Evolutionary conservation across 2,329 filamentous ascomycete species (phyloP).

Genomic region (Xylaria multiplex): DNA sequence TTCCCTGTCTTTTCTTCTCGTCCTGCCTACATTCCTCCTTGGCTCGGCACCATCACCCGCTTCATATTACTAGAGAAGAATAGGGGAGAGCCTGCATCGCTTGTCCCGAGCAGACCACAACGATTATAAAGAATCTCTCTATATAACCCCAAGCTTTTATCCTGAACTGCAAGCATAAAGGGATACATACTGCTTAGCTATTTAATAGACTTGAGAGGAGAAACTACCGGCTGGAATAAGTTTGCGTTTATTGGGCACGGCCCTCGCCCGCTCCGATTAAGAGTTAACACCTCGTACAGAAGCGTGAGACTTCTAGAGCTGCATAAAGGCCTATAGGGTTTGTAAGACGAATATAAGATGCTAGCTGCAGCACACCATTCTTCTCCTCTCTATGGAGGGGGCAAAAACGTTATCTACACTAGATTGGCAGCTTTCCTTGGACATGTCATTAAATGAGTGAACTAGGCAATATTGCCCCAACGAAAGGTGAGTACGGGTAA

Average conservation of each 20-base stretch:
- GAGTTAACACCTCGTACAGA: not conserved
- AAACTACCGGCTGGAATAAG: not conserved
- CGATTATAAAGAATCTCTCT: not conserved
- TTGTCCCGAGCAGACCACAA: not conserved
- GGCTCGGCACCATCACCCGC: not conserved
- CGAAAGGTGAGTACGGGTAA: not conserved
- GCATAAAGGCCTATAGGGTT: not conserved
- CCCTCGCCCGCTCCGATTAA: not conserved
- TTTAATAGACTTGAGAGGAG: not conserved
- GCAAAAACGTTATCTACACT: not conserved
- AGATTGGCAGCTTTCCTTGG: not conserved
- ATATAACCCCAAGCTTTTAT: no score
- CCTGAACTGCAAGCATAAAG: not conserved
- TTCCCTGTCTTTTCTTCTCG: no score
- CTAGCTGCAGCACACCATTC: not conserved
- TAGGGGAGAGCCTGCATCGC: not conserved
- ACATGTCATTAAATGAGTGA: not conserved
- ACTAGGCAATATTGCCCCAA: not conserved
- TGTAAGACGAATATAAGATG: slow-evolving; percentile 1
- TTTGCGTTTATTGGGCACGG: not conserved
- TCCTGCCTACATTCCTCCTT: not conserved
- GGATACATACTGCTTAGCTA: not conserved
- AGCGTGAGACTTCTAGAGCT: not conserved
- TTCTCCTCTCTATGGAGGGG: not conserved
- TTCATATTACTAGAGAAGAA: not conserved